Conservation (phyloP, 2,329 filamentous ascomycete genomes). For the Diaporthe eres region DNA sequence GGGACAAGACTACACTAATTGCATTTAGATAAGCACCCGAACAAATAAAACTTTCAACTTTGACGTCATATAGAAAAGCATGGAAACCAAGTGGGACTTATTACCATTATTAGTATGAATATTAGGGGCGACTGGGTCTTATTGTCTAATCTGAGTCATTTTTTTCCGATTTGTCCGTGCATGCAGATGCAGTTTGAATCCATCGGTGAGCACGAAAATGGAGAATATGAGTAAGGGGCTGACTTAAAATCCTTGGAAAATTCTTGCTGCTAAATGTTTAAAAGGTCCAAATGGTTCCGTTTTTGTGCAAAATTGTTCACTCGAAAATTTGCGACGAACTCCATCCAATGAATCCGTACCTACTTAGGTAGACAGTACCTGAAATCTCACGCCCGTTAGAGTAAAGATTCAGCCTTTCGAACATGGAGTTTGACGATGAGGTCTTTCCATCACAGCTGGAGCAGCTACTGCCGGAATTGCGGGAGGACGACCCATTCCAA, state of each 20-base stretch:
- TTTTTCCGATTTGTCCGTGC: neutral
- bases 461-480: neutral
- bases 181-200: neutral
- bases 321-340: too few relatives aligned
- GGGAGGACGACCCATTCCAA: neutral
- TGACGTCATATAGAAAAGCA: constrained; percentile 20
- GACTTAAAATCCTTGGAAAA: neutral
- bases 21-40: neutral
- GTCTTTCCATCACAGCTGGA: constrained; percentile 21
- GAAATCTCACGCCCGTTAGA: neutral
- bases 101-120: neutral
- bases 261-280: neutral
- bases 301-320: too few relatives aligned
- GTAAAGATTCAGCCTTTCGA: neutral
- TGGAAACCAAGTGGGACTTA: constrained; percentile 4
- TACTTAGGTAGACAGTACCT: neutral
- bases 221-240: constrained; percentile 8
- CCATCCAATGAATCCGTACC: neutral
- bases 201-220: constrained; percentile 6
- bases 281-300: neutral
- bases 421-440: constrained; percentile 7
- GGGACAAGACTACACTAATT: neutral
- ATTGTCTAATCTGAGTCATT: constrained; percentile 15
- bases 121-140: neutral
- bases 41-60: neutral